These are phyloP conservation scores for Globisporangium viniferum DNA, from an alignment of 352 stramenopile species.

Conservation along the genomic window DNA sequence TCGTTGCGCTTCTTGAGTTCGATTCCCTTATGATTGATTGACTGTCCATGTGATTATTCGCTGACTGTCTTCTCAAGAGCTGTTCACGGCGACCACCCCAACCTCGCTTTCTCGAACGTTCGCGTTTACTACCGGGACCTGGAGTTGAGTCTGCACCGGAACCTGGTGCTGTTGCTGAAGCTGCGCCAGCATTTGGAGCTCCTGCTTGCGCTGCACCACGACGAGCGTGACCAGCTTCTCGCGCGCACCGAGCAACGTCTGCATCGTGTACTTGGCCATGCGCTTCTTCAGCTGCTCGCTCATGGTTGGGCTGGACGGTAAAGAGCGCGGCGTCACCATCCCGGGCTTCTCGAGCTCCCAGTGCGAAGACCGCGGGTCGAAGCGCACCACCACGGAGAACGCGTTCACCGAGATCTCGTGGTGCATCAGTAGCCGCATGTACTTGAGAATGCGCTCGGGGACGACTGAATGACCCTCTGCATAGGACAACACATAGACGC, in stretches of 20 bases:
- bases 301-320: conserved; percentile 72
- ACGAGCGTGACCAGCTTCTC: conserved; percentile 61
- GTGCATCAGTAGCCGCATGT: conserved; percentile 86
- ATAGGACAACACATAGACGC: conserved; percentile 79
- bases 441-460: conserved; percentile 77
- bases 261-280: conserved; percentile 77
- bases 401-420: conserved; percentile 82
- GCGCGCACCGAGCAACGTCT: conserved; percentile 54
- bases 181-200: conserved; percentile 12
- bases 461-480: conserved; percentile 68
- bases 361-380: conserved; percentile 62
- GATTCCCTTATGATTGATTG: neutral
- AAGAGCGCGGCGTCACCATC: conserved; percentile 74
- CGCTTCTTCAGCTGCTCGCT: conserved; percentile 66
- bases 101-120: neutral
- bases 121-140: neutral
- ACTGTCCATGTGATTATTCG: neutral
- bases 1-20: neutral
- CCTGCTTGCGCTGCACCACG: conserved; percentile 32
- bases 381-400: conserved; percentile 77
- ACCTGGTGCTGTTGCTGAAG: conserved; percentile 3
- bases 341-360: conserved; percentile 77
- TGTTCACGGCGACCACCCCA: conserved; percentile 10
- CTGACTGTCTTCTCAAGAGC: conserved; percentile 7
- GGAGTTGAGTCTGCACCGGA: neutral